A percentile compares a stretch with the other conserved stretches of the same genome.
Evolutionary conservation across 2,329 filamentous ascomycete genomes (phyloP).

Genomic region (Colletotrichum siamense): DNA sequence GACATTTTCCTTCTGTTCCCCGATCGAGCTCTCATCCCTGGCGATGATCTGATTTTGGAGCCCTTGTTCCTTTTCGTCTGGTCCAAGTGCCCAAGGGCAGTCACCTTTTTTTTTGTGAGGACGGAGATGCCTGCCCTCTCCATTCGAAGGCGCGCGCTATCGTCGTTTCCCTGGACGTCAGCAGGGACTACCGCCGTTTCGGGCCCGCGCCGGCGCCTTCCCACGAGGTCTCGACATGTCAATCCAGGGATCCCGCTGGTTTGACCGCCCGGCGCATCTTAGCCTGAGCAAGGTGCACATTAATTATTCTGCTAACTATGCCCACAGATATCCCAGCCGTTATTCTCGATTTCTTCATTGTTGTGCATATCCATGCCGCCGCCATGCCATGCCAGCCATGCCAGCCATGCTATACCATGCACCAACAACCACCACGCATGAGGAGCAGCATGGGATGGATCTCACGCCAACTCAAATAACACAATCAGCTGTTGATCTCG

Average conservation of each 20-base stretch:
- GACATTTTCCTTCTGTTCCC: conserved; percentile 16
- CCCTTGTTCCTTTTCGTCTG: neutral
- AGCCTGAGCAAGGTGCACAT: neutral
- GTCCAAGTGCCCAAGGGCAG: neutral
- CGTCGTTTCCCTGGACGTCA: neutral
- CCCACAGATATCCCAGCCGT: neutral
- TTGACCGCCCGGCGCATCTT: neutral
- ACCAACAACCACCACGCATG: neutral
- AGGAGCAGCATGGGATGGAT: neutral
- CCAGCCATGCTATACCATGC: neutral
- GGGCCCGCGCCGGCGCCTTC: conserved; percentile 1
- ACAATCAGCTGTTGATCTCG: neutral
- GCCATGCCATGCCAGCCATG: neutral
- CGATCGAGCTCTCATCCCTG: conserved; percentile 19
- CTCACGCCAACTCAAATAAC: neutral
- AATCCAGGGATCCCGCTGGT: neutral
- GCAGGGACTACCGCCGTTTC: neutral
- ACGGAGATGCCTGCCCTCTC: neutral
- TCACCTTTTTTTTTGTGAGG: neutral
- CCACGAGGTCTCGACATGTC: neutral
- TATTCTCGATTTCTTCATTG: neutral
- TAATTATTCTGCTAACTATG: neutral
- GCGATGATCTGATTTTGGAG: conserved; percentile 14
- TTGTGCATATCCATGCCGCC: neutral
- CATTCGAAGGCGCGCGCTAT: neutral